Evolutionary conservation across 2,329 filamentous ascomycete genomes (phyloP), one percentile per base, ranked within the genome.

Genomic region (Seiridium cupressi): DNA sequence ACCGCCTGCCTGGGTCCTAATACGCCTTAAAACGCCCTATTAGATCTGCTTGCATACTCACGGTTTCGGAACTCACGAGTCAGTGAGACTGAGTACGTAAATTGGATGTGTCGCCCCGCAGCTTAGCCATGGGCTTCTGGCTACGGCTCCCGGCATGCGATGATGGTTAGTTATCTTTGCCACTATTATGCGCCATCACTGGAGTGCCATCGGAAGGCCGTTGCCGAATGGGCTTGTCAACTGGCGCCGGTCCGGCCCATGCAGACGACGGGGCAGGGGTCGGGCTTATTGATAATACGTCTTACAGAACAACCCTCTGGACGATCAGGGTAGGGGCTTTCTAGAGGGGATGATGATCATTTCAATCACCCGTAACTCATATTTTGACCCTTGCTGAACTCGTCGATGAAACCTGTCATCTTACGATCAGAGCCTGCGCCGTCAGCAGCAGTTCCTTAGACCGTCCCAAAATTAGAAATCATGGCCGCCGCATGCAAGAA

Each of bases 71-170:
- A 32, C 31, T 57, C 54, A 34, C 54, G 54, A 57, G 54, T 48
- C 44, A 57, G 42, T 46, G n/a, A 18, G 11, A 51, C 7, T 51
- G 11, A 9, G 32, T 26, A 26, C 18, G 18, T 26, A 26, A 13
- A 34, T 35, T 36, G 49, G 13, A 44, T 18, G 26, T 57, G 31
- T 9, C 54, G 35, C 54, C 54, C 54, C 54, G 26, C 42, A 46
- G 35, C 35, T 35, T 5, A 31, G n/a, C 31, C n/a, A 46, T 11
- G 18, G 18, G 13, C 35, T 48, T 36, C 34, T 47, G 31, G n/a
- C 5, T n/a, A 31, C 54, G 42, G 54, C 13, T 32, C 31, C 54
- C 54, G 44, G 44, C 54, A 57, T 47, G 54, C 54, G 54, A 47
- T 7, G 31, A 13, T 32, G 47, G 18, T 26, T 11, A 13, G 32